Percentiles rank a stretch among this genome's conserved stretches.
phyloP scores from a whole-genome alignment of 768 basidiomycete genomes.

The Mycena rosella region DNA sequence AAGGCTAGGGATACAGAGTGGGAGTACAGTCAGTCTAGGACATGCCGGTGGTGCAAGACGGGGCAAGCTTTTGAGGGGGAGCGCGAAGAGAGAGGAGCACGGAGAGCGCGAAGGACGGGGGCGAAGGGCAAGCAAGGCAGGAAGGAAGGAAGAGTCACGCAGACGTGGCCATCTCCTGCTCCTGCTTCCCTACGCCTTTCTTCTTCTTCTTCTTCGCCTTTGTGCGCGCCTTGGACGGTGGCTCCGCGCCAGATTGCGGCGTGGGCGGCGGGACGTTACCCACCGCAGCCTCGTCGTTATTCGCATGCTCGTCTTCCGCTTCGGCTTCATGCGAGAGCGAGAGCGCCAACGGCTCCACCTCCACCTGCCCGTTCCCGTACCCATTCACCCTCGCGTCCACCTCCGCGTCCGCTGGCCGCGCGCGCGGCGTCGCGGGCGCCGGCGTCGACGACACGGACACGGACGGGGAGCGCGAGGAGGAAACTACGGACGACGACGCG shows the following conservation, averaged over 20 bases:
- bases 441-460: neutral
- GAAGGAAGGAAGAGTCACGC: neutral
- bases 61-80: constrained; percentile 1
- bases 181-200: neutral
- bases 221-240: neutral
- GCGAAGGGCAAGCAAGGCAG: neutral
- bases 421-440: constrained; percentile 15
- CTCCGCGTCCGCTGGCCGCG: constrained; percentile 3
- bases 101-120: neutral
- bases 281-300: too few species aligned
- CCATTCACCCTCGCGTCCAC: neutral
- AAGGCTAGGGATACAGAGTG: constrained; percentile 11
- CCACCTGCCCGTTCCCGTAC: neutral
- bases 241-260: neutral
- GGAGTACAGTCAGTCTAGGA: constrained; percentile 5
- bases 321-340: neutral
- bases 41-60: neutral
- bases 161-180: constrained; percentile 4
- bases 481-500: constrained; percentile 12
- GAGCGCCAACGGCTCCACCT: neutral
- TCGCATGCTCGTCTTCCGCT: neutral
- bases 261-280: constrained; percentile 9
- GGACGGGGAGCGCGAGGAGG: constrained; percentile 13
- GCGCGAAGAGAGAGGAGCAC: neutral
- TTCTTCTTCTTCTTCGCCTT: constrained; percentile 16